A percentile compares a stretch with the other conserved stretches of the same genome.
Evolutionary conservation across 257 asterid genomes (phyloP).

Genomic region (Ocimum tenuiflorum): DNA sequence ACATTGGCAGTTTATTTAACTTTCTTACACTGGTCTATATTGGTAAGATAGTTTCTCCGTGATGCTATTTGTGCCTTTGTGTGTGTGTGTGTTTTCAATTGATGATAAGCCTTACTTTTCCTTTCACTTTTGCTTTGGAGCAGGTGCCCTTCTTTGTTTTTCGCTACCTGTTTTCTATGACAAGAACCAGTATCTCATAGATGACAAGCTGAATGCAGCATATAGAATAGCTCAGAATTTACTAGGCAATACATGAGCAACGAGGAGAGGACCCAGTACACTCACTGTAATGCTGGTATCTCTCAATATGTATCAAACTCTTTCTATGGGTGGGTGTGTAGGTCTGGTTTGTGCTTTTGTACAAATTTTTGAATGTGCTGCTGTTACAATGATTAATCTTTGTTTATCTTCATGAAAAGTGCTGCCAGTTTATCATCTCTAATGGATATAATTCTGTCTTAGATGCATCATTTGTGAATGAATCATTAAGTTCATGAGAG

Average conservation of each 20-base stretch:
- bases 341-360: no score
- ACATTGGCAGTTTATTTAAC: conserved; percentile 58
- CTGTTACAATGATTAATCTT: neutral
- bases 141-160: conserved; percentile 63
- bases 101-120: neutral
- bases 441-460: neutral
- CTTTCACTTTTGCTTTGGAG: conserved; percentile 11
- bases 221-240: conserved; percentile 34
- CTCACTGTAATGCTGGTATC: conserved; percentile 22
- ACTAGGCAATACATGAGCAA: conserved; percentile 41
- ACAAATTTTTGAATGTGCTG: no score
- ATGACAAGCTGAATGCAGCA: conserved; percentile 47
- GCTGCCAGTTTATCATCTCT: neutral
- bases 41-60: conserved; percentile 39
- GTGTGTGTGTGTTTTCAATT: neutral
- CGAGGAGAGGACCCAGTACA: conserved; percentile 60
- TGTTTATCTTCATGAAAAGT: neutral
- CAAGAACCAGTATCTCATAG: conserved; percentile 52
- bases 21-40: conserved; percentile 63
- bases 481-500: neutral
- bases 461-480: neutral
- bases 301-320: no score
- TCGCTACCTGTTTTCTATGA: conserved; percentile 59
- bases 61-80: neutral
- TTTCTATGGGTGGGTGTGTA: no score